Conservation (phyloP, 805 yeast genomes). For the Monosporozyma yasuniensis region DNA sequence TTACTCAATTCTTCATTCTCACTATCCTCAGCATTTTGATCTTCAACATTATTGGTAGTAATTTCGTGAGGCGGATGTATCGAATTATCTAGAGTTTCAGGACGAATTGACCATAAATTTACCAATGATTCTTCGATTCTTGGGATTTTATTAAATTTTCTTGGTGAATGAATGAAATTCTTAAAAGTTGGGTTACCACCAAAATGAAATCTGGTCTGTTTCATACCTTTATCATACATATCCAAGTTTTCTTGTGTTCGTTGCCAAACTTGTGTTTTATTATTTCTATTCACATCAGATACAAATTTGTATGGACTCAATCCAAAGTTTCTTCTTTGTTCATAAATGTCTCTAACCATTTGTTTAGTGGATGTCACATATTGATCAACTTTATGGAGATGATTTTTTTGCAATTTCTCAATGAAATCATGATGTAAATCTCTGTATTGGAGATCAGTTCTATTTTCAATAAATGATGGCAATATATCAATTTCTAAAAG, state of each 20-base stretch:
- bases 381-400: conserved; percentile 9
- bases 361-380: conserved; percentile 42
- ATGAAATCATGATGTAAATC: conserved; percentile 44
- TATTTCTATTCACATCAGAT: conserved; percentile 22
- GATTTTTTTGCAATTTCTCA: conserved; percentile 23
- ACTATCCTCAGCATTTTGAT: conserved; percentile 2
- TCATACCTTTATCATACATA: conserved; percentile 28
- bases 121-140: conserved; percentile 28
- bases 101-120: conserved; percentile 26
- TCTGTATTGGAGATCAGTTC: conserved; percentile 36
- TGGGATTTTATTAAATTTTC: conserved; percentile 19
- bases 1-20: too few species aligned
- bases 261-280: conserved; percentile 32
- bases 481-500: conserved; percentile 64
- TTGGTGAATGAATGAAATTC: conserved; percentile 15
- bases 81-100: conserved; percentile 9
- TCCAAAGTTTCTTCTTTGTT: conserved; percentile 39
- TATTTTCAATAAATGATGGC: conserved; percentile 53
- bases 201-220: conserved; percentile 8
- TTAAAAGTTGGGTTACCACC: conserved; percentile 9
- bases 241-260: conserved; percentile 33
- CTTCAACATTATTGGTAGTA: not conserved
- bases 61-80: not conserved
- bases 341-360: conserved; percentile 50
- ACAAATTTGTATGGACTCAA: conserved; percentile 26